These are phyloP conservation scores for Tilletia setariae DNA, from an alignment of 1,284 basidiomycete genomes.

Conservation along the genomic window DNA sequence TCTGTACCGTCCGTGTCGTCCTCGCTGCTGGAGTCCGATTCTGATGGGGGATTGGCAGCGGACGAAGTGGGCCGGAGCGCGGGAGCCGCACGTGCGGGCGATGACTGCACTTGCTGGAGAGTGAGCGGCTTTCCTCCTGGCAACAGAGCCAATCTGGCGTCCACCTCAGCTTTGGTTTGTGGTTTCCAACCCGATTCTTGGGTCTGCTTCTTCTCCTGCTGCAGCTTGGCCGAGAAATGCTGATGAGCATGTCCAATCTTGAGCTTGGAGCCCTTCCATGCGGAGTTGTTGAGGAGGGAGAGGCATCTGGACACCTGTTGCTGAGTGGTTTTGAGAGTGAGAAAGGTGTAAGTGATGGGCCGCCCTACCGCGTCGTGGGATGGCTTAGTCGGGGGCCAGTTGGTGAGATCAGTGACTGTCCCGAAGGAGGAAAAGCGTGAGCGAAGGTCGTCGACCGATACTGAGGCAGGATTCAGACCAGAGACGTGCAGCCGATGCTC, in stretches of 20 bases:
- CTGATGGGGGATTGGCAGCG: neutral
- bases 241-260: conserved; percentile 46
- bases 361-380: neutral
- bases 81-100: neutral
- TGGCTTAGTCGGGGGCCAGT: conserved; percentile 26
- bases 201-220: neutral
- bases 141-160: neutral
- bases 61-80: neutral
- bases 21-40: neutral
- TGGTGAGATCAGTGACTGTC: conserved; percentile 33
- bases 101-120: neutral
- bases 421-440: conserved; percentile 43
- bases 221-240: conserved; percentile 25
- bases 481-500: conserved; percentile 36
- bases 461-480: conserved; percentile 35
- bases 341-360: conserved; percentile 35
- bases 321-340: conserved; percentile 35
- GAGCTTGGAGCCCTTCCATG: conserved; percentile 48
- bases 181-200: neutral
- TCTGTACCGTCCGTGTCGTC: neutral
- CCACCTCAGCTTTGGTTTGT: neutral
- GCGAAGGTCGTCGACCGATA: conserved; percentile 36
- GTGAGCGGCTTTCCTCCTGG: neutral
- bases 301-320: conserved; percentile 35
- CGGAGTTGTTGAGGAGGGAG: conserved; percentile 40